Evolutionary conservation across 208 protist genomes (phyloP), one percentile per base, ranked within the genome.

Genomic region (Giardia duodenalis): DNA sequence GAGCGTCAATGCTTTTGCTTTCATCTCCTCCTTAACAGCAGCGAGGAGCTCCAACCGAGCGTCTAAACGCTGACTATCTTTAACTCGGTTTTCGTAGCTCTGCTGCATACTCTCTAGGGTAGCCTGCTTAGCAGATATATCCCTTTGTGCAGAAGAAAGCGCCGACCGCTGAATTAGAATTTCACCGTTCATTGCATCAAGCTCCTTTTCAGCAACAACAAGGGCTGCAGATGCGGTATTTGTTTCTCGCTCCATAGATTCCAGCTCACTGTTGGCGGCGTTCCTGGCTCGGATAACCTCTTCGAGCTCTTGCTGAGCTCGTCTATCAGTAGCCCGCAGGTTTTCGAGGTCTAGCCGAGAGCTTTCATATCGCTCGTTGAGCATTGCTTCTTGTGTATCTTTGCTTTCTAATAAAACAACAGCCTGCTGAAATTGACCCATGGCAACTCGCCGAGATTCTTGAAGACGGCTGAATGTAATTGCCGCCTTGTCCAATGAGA

Each of bases 1-100:
- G 4, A 89, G 19, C 19, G 39, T 45, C 86, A 89, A 89, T 45
- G 42, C 4, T 45, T 44, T 89, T 19, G 3, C 39, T 10, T 4
- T 45, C 86, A 89, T 89, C 86, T 89, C 42, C 86, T 45, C 42
- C 86, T 89, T 89, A 45, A 44, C 86, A 19, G 86, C 4, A 4
- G 4, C 44, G 86, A 89, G 42, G 4, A 89, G 42, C 4, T 89
- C 86, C 4, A 89, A 45, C 4, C 86, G 86, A 4, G 4, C 42
- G 4, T 89, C 19, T 42, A 89, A 4, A 4, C 42, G 86, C 4
- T 89, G 19, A 4, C 4, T 3, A 89, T 4, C 86, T 19, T 45
- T 4, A 4, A 45, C 4, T 89, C 86, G 4, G 44, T 4, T 44
- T 19, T 89, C 39, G 19, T 89, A 45, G 3, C 4, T 45, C 3